Conservation (phyloP, 2,329 filamentous ascomycete genomes). For the Proliferodiscus dingleyae region DNA sequence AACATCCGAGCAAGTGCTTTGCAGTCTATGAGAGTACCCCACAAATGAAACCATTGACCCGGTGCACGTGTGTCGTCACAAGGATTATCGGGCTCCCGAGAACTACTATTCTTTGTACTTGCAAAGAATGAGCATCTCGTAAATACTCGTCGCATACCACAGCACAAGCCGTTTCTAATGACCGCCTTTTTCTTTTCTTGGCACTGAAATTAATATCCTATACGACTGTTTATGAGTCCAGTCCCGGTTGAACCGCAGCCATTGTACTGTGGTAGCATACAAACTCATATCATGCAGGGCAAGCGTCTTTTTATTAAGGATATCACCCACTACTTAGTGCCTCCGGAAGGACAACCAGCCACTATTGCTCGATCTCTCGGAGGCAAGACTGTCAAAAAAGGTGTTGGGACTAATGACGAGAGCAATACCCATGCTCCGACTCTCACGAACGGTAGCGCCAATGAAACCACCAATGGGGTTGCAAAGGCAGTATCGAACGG, state of each 20-base stretch:
- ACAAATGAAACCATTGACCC: too few species aligned
- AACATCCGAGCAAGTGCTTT: slow-evolving; percentile 9
- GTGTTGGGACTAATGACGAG: slow-evolving; percentile 28
- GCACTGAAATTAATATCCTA: not conserved
- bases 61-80: too few species aligned
- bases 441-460: slow-evolving; percentile 28
- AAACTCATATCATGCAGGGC: slow-evolving; percentile 54
- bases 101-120: too few species aligned
- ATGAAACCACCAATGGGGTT: slow-evolving; percentile 17
- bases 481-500: slow-evolving; percentile 29
- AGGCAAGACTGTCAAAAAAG: slow-evolving; percentile 28
- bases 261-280: slow-evolving; percentile 2
- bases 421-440: slow-evolving; percentile 26
- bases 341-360: slow-evolving; percentile 63
- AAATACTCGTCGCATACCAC: too few species aligned
- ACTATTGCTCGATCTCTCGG: slow-evolving; percentile 72
- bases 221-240: too few species aligned
- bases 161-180: too few species aligned
- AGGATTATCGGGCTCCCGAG: too few species aligned
- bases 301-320: slow-evolving; percentile 98
- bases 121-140: too few species aligned
- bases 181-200: too few species aligned
- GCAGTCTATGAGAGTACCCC: slow-evolving; percentile 5
- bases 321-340: slow-evolving; percentile 87
- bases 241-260: too few species aligned